Base-by-base conservation (phyloP, 129 eudicot genomes). In the Saposhnikovia divaricata region DNA sequence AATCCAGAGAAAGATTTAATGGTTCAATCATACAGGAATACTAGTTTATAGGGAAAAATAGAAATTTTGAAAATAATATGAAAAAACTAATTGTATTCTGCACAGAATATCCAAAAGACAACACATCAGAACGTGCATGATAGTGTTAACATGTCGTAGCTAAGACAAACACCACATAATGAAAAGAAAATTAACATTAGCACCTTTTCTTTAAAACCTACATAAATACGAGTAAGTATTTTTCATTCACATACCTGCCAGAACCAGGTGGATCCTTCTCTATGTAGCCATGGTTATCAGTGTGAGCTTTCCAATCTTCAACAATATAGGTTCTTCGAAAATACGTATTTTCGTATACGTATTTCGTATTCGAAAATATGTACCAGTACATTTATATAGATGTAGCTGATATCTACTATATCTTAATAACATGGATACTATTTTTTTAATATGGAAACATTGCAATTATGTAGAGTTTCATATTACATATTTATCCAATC, bases 231-330 rank as follows among this genome's bases (percentile, higher is more conserved):
- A n/a, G n/a, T 3, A 28, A 13, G 38, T 28, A 65, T 28, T 13
- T 3, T 12, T 31, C 40, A 65, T 12, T 65, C 39, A 80, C 84
- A 74, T 87, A 94, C 98, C 98, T 92, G 74, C 97, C 98, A 92
- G 79, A 95, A 92, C 98, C 97, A 95, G 23, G 96, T 27, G 87
- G 87, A 85, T 95, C 99, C 38, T 89, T 83, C 80, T 89, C 91
- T 28, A 72, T 68, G 80, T 86, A 95, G 85, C 96, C 99, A 78
- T 85, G 63, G 84, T 95, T 92, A 2, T 90, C 92, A 2, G 97
- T 95, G 82, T 95, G 99, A 47, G 85, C 82, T 85, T 85, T 92
- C 99, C 99, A 95, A 86, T 90, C 97, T 42, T 90, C 92, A 10
- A 95, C 94, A 63, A 89, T 68, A 95, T 85, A 53, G 83, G 75